These are phyloP conservation scores for Nematocida ironsii DNA, from an alignment of 371 early-diverging fungal genomes.

Conservation along the genomic window DNA sequence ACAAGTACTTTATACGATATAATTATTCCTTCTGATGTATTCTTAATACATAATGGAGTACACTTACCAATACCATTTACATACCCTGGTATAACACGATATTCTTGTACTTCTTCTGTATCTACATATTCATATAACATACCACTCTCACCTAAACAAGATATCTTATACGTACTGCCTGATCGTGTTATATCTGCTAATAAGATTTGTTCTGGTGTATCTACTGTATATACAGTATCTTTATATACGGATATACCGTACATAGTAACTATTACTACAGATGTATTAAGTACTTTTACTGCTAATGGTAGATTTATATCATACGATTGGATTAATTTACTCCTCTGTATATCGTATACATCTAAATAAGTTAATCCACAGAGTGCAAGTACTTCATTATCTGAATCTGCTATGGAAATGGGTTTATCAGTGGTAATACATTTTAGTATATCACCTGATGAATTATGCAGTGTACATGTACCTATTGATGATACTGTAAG, in stretches of 20 bases:
- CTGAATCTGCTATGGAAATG: slow-evolving; percentile 16
- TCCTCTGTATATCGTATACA: slow-evolving; percentile 36
- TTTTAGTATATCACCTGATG: slow-evolving; percentile 22
- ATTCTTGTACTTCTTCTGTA: slow-evolving; percentile 19
- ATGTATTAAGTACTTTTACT: not conserved
- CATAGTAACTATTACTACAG: not conserved
- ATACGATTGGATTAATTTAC: slow-evolving; percentile 5
- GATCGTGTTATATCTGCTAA: not conserved
- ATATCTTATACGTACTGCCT: not conserved
- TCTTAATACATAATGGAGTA: not conserved
- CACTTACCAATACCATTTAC: slow-evolving; percentile 20
- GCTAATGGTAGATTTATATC: slow-evolving; percentile 38
- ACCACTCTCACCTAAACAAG: slow-evolving; percentile 47
- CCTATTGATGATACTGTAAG: slow-evolving; percentile 14
- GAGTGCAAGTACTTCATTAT: slow-evolving; percentile 38
- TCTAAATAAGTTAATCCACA: slow-evolving; percentile 5
- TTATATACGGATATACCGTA: not conserved
- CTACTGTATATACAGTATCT: not conserved
- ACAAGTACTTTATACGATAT: slow-evolving; percentile 16
- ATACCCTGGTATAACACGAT: slow-evolving; percentile 24
- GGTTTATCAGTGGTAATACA: not conserved
- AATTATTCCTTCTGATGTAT: not conserved
- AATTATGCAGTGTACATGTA: slow-evolving; percentile 10
- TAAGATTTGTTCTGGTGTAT: slow-evolving; percentile 11
- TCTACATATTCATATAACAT: slow-evolving; percentile 24